A percentile compares a stretch with the other conserved stretches of the same genome.
Evolutionary conservation across 2,329 filamentous ascomycete genomes (phyloP).

Genomic region (Fusarium liriodendri): DNA sequence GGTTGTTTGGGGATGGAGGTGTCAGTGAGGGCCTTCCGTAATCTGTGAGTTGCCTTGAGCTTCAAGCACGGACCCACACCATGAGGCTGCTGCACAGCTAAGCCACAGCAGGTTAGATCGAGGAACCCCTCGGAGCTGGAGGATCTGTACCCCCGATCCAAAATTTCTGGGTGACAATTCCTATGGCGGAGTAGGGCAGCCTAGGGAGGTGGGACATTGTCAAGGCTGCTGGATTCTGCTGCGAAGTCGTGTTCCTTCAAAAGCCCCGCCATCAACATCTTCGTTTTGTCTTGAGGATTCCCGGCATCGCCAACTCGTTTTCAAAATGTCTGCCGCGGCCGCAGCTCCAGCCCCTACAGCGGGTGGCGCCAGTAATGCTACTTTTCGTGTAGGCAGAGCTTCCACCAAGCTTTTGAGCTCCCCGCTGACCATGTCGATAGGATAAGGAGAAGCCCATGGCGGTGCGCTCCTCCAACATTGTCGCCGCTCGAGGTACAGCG

Average conservation of each 20-base stretch:
- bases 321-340: conserved; percentile 58
- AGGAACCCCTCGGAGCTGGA: conserved; percentile 51
- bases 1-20: conserved; percentile 47
- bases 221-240: conserved; percentile 46
- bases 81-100: conserved; percentile 42
- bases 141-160: conserved; percentile 54
- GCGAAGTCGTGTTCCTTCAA: conserved; percentile 46
- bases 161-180: conserved; percentile 52
- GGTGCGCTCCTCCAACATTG: conserved; percentile 95
- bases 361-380: conserved; percentile 61
- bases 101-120: conserved; percentile 35
- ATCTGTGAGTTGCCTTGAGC: conserved; percentile 55
- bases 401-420: conserved; percentile 48
- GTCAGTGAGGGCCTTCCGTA: conserved; percentile 53
- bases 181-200: conserved; percentile 52
- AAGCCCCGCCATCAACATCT: conserved; percentile 47
- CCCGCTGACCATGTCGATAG: conserved; percentile 57
- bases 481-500: conserved; percentile 87
- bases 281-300: conserved; percentile 39
- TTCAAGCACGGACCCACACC: conserved; percentile 47
- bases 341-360: conserved; percentile 45
- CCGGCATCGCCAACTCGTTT: conserved; percentile 42
- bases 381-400: conserved; percentile 65
- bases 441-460: conserved; percentile 99
- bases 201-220: conserved; percentile 52